Evolutionary conservation across 208 protist species (phyloP).

Genomic region (Wallacemonas sp.): DNA sequence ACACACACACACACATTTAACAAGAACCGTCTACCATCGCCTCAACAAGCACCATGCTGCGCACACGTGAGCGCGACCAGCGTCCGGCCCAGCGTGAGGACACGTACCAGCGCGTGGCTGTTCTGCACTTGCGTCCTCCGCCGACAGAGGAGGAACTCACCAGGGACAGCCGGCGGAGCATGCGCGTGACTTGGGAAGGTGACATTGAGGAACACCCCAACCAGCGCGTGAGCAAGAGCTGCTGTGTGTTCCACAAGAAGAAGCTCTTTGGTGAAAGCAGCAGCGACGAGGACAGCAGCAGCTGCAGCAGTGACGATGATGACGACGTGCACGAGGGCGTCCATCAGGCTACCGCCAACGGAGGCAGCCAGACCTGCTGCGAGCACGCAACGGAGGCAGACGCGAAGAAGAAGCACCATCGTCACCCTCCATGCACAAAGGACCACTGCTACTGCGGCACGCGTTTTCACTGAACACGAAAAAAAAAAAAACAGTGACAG

Average conservation of each 20-base stretch:
- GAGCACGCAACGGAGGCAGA: slow-evolving; percentile 13
- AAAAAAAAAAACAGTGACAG: neutral
- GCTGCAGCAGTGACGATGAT: slow-evolving; percentile 20
- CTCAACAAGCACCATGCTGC: neutral
- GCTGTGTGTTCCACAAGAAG: slow-evolving; percentile 90
- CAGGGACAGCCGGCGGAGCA: neutral
- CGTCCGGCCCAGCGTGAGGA: slow-evolving; percentile 6
- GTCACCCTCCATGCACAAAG: slow-evolving; percentile 52
- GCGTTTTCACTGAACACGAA: slow-evolving; percentile 50
- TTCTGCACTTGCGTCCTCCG: slow-evolving; percentile 31
- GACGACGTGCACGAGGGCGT: slow-evolving; percentile 4
- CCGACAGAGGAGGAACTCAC: slow-evolving; percentile 15
- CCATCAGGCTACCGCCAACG: neutral
- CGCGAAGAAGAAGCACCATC: slow-evolving; percentile 12
- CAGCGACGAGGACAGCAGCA: slow-evolving; percentile 55
- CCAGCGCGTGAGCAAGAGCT: slow-evolving; percentile 86
- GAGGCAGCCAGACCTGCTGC: neutral
- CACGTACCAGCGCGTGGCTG: slow-evolving; percentile 22
- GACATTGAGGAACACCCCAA: slow-evolving; percentile 51
- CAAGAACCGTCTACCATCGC: too few species aligned
- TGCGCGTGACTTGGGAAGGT: slow-evolving; percentile 66
- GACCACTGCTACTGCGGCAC: slow-evolving; percentile 79
- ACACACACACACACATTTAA: too few species aligned
- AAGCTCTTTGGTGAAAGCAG: slow-evolving; percentile 87
- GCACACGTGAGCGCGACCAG: neutral